A percentile compares a stretch with the other conserved stretches of the same genome.
Conservation (phyloP, 345 rosid genomes). For the Adansonia digitata region DNA sequence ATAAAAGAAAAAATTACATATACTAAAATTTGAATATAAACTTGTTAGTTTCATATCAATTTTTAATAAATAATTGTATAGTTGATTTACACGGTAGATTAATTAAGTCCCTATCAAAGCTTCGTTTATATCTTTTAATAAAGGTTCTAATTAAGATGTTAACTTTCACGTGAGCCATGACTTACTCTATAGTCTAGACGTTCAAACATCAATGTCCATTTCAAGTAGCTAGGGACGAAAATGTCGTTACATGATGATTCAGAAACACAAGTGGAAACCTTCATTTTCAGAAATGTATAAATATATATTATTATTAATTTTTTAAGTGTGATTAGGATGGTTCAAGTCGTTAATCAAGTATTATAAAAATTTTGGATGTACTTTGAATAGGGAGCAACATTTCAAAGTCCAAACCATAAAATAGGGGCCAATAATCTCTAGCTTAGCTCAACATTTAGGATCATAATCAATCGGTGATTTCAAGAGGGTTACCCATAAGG, state of each 20-base stretch:
- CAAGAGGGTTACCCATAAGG: background rate
- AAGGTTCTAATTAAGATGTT: background rate
- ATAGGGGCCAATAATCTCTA: slow-evolving; percentile 25
- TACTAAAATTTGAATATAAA: too few relatives aligned
- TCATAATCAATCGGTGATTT: slow-evolving; percentile 26
- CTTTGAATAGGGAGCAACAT: slow-evolving; percentile 47
- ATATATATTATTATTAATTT: background rate
- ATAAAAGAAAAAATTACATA: too few relatives aligned
- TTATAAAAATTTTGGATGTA: slow-evolving; percentile 13
- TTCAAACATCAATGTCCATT: slow-evolving; percentile 46
- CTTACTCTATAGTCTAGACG: slow-evolving; percentile 17
- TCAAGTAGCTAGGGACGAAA: slow-evolving; percentile 25
- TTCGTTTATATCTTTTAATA: background rate
- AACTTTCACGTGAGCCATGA: background rate
- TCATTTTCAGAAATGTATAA: slow-evolving; percentile 14
- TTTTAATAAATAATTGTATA: too few relatives aligned
- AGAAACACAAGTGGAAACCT: slow-evolving; percentile 33
- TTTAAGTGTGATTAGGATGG: background rate
- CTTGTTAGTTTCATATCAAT: too few relatives aligned
- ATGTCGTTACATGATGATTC: slow-evolving; percentile 30
- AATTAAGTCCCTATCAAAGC: background rate
- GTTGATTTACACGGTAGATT: too few relatives aligned
- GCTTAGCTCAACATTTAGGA: slow-evolving; percentile 15
- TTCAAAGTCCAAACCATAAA: slow-evolving; percentile 67
- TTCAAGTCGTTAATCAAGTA: background rate